Percentiles rank a stretch among this genome's conserved stretches.
Evolutionary conservation across 1,284 basidiomycete species (phyloP).

Genomic region (Macrocystidia cucumis): DNA sequence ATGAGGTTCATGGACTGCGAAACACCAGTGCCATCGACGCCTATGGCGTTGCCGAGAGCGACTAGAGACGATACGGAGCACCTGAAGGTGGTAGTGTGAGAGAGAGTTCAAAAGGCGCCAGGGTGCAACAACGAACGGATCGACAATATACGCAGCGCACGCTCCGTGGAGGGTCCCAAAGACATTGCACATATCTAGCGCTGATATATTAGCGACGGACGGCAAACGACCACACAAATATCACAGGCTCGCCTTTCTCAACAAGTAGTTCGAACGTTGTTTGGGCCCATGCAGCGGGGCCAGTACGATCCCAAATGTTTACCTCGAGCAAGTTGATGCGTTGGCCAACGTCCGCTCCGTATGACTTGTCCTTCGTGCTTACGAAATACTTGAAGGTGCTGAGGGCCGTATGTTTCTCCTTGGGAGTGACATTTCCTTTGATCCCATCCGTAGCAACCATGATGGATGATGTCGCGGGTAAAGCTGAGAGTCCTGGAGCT

Average conservation of each 20-base stretch:
- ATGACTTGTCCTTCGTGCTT: conserved; percentile 24
- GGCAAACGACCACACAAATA: conserved; percentile 12
- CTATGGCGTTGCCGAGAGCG: conserved; percentile 27
- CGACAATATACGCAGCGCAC: conserved; percentile 36
- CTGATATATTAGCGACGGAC: background rate
- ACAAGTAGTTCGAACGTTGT: conserved; percentile 31
- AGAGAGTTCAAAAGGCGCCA: conserved; percentile 9
- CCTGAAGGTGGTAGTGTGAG: conserved; percentile 16
- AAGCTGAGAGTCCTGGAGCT: conserved; percentile 4
- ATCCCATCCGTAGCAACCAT: conserved; percentile 22
- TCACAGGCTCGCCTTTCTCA: too few species aligned
- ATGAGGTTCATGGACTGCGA: conserved; percentile 43
- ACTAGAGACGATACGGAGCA: conserved; percentile 38
- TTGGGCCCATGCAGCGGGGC: conserved; percentile 18
- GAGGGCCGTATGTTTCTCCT: conserved; percentile 25
- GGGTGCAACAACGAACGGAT: conserved; percentile 23
- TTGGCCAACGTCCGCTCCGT: conserved; percentile 27
- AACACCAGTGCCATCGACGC: conserved; percentile 33
- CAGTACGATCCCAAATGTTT: conserved; percentile 22
- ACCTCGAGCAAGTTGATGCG: conserved; percentile 26
- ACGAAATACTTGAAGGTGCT: conserved; percentile 28
- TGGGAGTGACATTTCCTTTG: conserved; percentile 27
- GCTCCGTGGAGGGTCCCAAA: conserved; percentile 32
- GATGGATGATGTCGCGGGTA: conserved; percentile 7
- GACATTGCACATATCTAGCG: conserved; percentile 34